phyloP scores from a whole-genome alignment of 2,329 filamentous ascomycete species.

The Ophiostoma ips region DNA sequence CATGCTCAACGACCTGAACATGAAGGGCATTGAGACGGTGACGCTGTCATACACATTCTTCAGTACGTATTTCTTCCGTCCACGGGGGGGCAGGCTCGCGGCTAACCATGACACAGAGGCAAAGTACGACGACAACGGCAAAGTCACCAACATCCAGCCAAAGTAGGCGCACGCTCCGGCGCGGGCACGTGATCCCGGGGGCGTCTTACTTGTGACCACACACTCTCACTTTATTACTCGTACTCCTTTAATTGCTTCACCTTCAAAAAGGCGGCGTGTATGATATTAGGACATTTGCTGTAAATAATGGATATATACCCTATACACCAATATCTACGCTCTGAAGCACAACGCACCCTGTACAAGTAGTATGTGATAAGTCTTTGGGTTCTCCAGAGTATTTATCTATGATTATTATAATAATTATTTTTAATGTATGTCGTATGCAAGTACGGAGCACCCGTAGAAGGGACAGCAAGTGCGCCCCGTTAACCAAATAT shows the following conservation, averaged over 20 bases:
- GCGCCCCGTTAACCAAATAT: too few species aligned
- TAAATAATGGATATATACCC: background rate
- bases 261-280: background rate
- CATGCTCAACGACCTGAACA: conserved; percentile 78
- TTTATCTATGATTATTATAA: too few species aligned
- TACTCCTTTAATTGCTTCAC: background rate
- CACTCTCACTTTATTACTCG: too few species aligned
- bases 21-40: conserved; percentile 88
- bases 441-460: too few species aligned
- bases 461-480: too few species aligned
- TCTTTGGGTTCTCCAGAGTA: too few species aligned
- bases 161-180: background rate
- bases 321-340: background rate
- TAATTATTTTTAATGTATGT: too few species aligned
- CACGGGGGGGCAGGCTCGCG: background rate
- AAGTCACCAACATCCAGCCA: conserved; percentile 32
- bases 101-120: conserved; percentile 43
- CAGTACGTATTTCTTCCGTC: conserved; percentile 46
- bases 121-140: conserved; percentile 69
- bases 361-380: too few species aligned
- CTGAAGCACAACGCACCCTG: too few species aligned
- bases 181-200: too few species aligned
- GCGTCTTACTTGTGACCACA: too few species aligned
- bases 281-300: background rate
- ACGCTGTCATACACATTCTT: conserved; percentile 98